Conservation (phyloP, 2,329 filamentous ascomycete species). For the Cordyceps militaris region DNA sequence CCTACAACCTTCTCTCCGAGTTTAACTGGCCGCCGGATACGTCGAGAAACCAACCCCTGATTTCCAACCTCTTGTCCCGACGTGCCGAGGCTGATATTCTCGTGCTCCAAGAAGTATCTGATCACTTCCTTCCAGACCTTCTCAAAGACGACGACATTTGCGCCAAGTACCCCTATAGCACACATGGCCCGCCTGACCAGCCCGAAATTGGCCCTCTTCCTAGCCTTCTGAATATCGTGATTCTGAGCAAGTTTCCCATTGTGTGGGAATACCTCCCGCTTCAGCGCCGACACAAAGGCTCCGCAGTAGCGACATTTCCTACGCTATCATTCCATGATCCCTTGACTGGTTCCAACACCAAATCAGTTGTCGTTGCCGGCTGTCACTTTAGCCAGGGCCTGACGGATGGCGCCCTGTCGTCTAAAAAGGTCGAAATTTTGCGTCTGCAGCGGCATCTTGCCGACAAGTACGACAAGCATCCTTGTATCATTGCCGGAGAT, state of each 20-base stretch:
- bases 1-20: constrained; percentile 48
- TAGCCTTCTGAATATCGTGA: constrained; percentile 53
- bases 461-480: constrained; percentile 31
- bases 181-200: constrained; percentile 49
- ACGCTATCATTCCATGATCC: constrained; percentile 20
- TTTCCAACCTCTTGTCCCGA: constrained; percentile 36
- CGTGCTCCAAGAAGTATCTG: constrained; percentile 57
- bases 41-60: constrained; percentile 35
- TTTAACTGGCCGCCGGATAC: constrained; percentile 39
- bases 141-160: constrained; percentile 40
- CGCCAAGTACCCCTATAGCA: constrained; percentile 46
- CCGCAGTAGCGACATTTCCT: constrained; percentile 40
- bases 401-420: constrained; percentile 48
- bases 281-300: constrained; percentile 49
- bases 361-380: constrained; percentile 40
- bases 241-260: constrained; percentile 50
- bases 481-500: constrained; percentile 55
- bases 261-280: constrained; percentile 49
- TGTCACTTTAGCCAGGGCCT: constrained; percentile 57
- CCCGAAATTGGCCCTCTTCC: constrained; percentile 47
- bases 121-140: constrained; percentile 52
- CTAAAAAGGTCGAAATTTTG: constrained; percentile 50
- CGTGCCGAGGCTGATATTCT: constrained; percentile 40
- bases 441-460: constrained; percentile 41
- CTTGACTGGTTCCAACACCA: constrained; percentile 31